A percentile compares a stretch with the other conserved stretches of the same genome.
These are phyloP conservation scores for Gastrolobium bilobum DNA, from an alignment of 306 rosid species.

Conservation along the genomic window DNA sequence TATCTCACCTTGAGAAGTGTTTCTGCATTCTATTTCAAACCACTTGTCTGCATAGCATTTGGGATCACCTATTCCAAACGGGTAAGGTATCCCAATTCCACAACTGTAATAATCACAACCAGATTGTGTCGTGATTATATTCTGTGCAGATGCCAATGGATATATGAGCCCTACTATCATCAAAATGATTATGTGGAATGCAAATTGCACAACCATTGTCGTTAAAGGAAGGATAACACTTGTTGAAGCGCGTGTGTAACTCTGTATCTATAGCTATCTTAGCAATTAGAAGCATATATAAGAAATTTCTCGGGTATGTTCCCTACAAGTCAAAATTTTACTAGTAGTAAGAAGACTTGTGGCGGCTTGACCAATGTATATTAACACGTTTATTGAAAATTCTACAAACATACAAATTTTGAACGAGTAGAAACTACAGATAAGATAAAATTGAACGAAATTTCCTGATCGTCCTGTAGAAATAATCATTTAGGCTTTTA, in stretches of 20 bases:
- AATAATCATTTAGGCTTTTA: too few relatives aligned
- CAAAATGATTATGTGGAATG: background rate
- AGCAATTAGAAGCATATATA: background rate
- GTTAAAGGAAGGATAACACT: background rate
- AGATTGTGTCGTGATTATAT: background rate
- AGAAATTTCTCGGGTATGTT: background rate
- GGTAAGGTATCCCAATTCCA: slow-evolving; percentile 50
- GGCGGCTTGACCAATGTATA: too few relatives aligned
- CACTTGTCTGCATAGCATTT: slow-evolving; percentile 41
- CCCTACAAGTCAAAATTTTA: too few relatives aligned
- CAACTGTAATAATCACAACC: slow-evolving; percentile 45
- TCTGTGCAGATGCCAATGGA: background rate
- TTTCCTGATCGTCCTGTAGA: too few relatives aligned
- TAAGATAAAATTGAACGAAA: too few relatives aligned
- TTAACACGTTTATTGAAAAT: too few relatives aligned
- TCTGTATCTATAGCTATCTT: background rate
- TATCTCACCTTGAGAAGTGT: background rate
- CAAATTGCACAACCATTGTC: slow-evolving; percentile 30
- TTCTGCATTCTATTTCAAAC: slow-evolving; percentile 57
- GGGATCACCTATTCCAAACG: slow-evolving; percentile 57
- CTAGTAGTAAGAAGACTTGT: too few relatives aligned
- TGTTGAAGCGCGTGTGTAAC: background rate
- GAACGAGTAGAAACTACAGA: too few relatives aligned
- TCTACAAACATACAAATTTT: too few relatives aligned
- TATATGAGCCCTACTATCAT: background rate